Evolutionary conservation across 345 rosid species (phyloP).

Genomic region (Durio zibethinus): DNA sequence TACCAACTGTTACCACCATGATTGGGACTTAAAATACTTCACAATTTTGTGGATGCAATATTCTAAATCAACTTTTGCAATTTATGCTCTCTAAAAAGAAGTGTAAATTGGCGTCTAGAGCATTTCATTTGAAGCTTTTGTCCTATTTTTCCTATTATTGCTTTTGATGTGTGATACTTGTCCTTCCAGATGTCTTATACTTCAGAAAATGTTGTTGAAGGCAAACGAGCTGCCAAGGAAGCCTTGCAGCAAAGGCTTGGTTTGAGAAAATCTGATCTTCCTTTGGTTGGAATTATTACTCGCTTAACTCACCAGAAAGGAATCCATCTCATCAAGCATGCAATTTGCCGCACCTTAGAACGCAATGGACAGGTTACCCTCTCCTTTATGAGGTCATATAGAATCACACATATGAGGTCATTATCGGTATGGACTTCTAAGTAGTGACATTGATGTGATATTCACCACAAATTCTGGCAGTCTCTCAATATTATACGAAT

Average conservation of each 20-base stretch:
- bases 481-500: not conserved
- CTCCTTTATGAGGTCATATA: not conserved
- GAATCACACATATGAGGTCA: not conserved
- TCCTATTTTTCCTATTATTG: constrained; percentile 7
- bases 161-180: constrained; percentile 16
- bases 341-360: constrained; percentile 72
- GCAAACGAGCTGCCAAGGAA: constrained; percentile 84
- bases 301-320: constrained; percentile 98
- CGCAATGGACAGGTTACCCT: constrained; percentile 71
- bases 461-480: not conserved
- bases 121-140: not conserved
- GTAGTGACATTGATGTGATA: not conserved
- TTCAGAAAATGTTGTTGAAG: constrained; percentile 75
- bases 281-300: constrained; percentile 73
- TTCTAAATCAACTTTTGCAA: not conserved
- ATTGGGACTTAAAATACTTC: not conserved
- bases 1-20: not conserved
- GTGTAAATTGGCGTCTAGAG: not conserved
- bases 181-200: constrained; percentile 62
- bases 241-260: constrained; percentile 79
- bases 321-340: constrained; percentile 89
- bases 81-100: not conserved
- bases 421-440: not conserved
- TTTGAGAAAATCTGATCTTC: constrained; percentile 54
- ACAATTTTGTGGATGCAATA: not conserved